Evolutionary conservation across 306 rosid genomes (phyloP), one percentile per base, ranked within the genome.

Genomic region (Chamaecrista fasciculata): DNA sequence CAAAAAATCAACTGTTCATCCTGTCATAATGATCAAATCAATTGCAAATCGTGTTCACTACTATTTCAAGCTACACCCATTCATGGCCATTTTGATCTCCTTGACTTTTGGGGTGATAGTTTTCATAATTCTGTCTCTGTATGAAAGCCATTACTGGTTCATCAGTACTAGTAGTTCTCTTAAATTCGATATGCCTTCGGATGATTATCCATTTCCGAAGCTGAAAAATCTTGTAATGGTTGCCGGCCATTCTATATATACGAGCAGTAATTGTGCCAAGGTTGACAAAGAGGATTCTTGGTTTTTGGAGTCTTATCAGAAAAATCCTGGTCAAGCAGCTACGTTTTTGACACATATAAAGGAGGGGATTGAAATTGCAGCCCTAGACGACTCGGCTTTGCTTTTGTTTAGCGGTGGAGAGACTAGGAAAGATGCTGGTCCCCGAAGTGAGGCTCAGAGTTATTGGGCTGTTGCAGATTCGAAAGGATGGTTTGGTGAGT

Each of bases 391-490:
- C 29, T 43, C 42, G 24, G 86, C 90, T 74, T 61, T 92, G 81
- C 92, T 92, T 39, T 70, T 92, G 62, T 92, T 92, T 69, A 92
- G 98, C 42, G 98, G 98, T 8, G 98, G 98, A 8, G 98, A 89
- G 86, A 92, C 98, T 31, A 63, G 96, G 59, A 86, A 81, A 75
- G 86, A 80, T n/a, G 98, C 98, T 0, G 96, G 98, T 5, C 98
- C 98, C 29, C 85, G 96, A 15, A 92, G 98, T 28, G 96, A 92
- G 78, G 98, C 96, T 0, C 98, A 92, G 84, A 92, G 98, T 77
- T 92, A 92, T 78, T 92, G 98, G 96, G 92, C 88, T 42, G 95
- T 89, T 51, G 92, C 96, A 1, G 98, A 92, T 71, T 78, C 81
- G 2, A 84, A 83, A 79, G 80, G 80, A 83, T 92, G 98, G 98